Base-by-base conservation (phyloP, 352 stramenopile species). In the Globisporangium megalacanthum region DNA sequence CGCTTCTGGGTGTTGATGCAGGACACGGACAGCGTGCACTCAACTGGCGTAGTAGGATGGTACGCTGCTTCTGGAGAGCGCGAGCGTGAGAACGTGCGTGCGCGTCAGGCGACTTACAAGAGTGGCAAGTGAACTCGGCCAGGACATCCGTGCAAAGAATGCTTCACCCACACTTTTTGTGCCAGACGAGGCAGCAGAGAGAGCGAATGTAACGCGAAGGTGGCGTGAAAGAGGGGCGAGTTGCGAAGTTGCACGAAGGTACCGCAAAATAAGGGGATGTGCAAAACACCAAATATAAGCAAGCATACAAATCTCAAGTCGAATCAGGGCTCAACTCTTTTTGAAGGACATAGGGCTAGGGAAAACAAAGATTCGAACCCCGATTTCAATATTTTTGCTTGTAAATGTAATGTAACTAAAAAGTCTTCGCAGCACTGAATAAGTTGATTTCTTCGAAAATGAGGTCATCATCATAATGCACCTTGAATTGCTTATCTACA, bases 341-440 rank as follows among this genome's bases (percentile, higher is more conserved):
- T 35, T 15, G 20, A 49, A 19, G 45, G 45, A 49, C 45, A n/a
- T 49, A 49, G 45, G 45, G 45, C 8, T 49, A 7, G 45, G 45
- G 45, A 8, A 47, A 10, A 47, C 41, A 47, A 11, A 47, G 20
- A 46, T 46, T 19, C 39, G 11, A 46, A 46, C 37, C 37, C 11
- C 14, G 6, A 46, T 19, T 46, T 46, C 25, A 29, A 29, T 29
- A 29, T 29, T 29, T 29, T 29, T 29, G 25, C 25, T 29, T 4
- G n/a, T n/a, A n/a, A n/a, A n/a, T 29, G 25, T 29, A 29, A 29
- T 29, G 25, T 29, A n/a, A n/a, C n/a, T n/a, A n/a, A n/a, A n/a
- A n/a, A n/a, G n/a, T n/a, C n/a, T n/a, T n/a, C n/a, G n/a, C n/a
- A n/a, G n/a, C n/a, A n/a, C n/a, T n/a, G n/a, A n/a, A n/a, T n/a